Evolutionary conservation across 176 grass and related monocot species (phyloP), one percentile per base, ranked within the genome.

Genomic region (Zoysia pacifica): DNA sequence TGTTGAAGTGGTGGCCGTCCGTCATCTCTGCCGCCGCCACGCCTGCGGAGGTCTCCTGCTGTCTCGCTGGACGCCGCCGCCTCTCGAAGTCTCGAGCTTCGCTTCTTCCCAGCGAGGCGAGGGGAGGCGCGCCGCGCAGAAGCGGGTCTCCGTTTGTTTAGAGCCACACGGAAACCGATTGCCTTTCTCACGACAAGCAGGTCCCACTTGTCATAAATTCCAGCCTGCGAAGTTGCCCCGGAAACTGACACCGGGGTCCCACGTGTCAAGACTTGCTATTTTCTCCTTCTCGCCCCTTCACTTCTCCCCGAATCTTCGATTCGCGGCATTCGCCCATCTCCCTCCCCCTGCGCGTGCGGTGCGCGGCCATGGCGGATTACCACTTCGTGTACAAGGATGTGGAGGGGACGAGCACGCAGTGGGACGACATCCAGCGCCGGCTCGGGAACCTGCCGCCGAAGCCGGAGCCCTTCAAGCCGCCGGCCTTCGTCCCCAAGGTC

Each of bases 321-420:
- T 54, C 6, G 28, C 28, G 0, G 28, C 28, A 28, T 28, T 28
- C 0, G 60, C 60, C 48, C 76, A 67, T 59, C 58, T 77, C 19
- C 5, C 20, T 53, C 36, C 28, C 12, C 11, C 13, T 37, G 46
- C 3, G 60, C 9, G 39, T 11, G 39, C 9, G 35, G 52, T 59
- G 46, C 20, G 67, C 55, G 70, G 74, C 80, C 67, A 98, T 98
- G 95, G 92, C 90, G 82, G 83, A 97, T 49, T 90, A 94, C 72
- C 92, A 95, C 83, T 95, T 99, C 84, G 96, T 99, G 78, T 99
- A 99, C 92, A 99, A 93, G 90, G 96, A 95, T 78, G 90, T 96
- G 59, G 97, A 99, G 81, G 97, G 97, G 11, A 44, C 84, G 43
- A 99, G 59, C 69, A 99, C 93, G 47, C 59, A 95, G 86, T 99